phyloP scores from a whole-genome alignment of 2,329 filamentous ascomycete species.

The Berkeleyomyces rouxiae region DNA sequence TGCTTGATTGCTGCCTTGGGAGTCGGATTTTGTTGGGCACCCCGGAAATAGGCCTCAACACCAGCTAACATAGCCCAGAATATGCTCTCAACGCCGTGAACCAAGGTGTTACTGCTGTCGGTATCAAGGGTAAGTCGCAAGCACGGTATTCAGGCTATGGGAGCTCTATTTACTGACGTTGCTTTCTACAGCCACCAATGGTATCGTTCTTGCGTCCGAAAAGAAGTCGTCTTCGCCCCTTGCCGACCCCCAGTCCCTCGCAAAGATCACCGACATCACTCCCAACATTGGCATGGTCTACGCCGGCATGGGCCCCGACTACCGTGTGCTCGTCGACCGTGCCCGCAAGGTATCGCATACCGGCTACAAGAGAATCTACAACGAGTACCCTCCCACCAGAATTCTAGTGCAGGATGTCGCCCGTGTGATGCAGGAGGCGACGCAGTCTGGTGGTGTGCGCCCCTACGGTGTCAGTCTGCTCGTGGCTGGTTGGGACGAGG shows the following conservation, averaged over 20 bases:
- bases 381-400: constrained; percentile 97
- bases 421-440: constrained; percentile 95
- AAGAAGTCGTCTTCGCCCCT: constrained; percentile 98
- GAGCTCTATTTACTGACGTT: constrained; percentile 15
- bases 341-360: constrained; percentile 97
- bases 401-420: constrained; percentile 99
- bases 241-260: constrained; percentile 84
- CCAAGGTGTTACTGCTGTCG: constrained; percentile 93
- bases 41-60: not conserved
- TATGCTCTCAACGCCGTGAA: constrained; percentile 99
- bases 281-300: constrained; percentile 99
- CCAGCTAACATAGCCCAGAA: constrained; percentile 39
- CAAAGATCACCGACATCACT: constrained; percentile 95
- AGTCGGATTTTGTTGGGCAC: not conserved
- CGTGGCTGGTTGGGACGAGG: constrained; percentile 95
- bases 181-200: constrained; percentile 63
- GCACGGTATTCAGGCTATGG: not conserved
- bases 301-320: constrained; percentile 97
- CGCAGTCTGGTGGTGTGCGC: constrained; percentile 90
- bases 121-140: constrained; percentile 69
- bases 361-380: constrained; percentile 98
- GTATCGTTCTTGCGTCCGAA: constrained; percentile 95
- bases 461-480: constrained; percentile 93
- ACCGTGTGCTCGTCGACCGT: constrained; percentile 92
- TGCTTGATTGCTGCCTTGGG: not conserved